Percentiles rank a stretch among this genome's conserved stretches.
These are phyloP conservation scores for Amaranthus cruentus DNA, from an alignment of 148 eudicot species.

Conservation along the genomic window DNA sequence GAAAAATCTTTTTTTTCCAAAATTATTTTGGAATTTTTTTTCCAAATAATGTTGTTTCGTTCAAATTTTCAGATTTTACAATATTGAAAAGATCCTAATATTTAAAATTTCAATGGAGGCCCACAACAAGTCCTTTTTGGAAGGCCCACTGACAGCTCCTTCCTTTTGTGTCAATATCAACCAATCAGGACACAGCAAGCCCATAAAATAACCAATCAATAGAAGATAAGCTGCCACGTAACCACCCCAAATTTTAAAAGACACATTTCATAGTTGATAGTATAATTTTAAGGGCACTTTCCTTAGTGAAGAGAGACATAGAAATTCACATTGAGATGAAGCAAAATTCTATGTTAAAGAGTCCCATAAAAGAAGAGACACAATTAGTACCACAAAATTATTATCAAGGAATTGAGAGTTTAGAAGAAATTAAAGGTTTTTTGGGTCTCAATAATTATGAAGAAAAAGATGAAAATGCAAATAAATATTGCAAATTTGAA, in stretches of 20 bases:
- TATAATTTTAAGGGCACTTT: not conserved
- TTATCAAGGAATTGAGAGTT: constrained; percentile 5
- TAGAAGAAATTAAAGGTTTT: constrained; percentile 35
- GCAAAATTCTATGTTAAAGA: constrained; percentile 1
- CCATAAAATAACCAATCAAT: constrained; percentile 26
- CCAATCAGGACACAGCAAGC: constrained; percentile 8
- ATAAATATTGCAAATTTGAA: not conserved
- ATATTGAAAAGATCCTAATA: not conserved
- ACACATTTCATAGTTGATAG: not conserved
- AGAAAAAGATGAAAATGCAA: constrained; percentile 20
- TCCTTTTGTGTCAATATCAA: constrained; percentile 8
- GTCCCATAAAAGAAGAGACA: constrained; percentile 40
- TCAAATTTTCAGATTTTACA: no score
- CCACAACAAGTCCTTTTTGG: not conserved
- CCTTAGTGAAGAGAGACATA: not conserved
- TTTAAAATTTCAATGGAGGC: not conserved
- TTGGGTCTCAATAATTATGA: constrained; percentile 24
- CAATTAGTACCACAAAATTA: constrained; percentile 21
- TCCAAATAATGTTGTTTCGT: no score
- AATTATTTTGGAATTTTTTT: no score
- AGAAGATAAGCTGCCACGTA: constrained; percentile 43
- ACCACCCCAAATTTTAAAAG: not conserved
- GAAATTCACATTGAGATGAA: constrained; percentile 36
- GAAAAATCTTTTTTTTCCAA: no score
- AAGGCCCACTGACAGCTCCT: constrained; percentile 8